These are phyloP conservation scores for Coemansia sp. DNA, from an alignment of 192 early-diverging fungal species.

Conservation along the genomic window DNA sequence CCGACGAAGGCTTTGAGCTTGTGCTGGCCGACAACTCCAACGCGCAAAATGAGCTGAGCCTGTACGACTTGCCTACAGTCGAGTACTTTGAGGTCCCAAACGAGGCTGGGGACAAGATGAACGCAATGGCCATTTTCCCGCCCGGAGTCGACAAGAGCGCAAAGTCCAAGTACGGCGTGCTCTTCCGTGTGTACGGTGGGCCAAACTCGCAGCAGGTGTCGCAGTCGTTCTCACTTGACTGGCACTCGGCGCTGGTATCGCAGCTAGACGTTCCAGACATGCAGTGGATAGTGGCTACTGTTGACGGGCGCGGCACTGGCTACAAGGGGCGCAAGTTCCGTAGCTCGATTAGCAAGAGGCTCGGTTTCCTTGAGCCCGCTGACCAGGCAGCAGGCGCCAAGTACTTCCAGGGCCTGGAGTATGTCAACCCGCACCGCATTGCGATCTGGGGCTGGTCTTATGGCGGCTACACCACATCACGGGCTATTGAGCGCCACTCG, in stretches of 20 bases:
- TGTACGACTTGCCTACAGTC: constrained; percentile 61
- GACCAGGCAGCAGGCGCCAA: constrained; percentile 87
- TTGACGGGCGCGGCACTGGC: constrained; percentile 91
- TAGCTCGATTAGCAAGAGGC: constrained; percentile 65
- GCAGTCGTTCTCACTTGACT: constrained; percentile 65
- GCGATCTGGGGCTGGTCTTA: constrained; percentile 99
- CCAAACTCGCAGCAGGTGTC: constrained; percentile 83
- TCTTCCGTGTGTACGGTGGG: constrained; percentile 88
- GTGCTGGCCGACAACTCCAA: constrained; percentile 60
- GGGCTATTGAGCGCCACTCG: constrained; percentile 79
- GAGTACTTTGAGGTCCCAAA: constrained; percentile 50
- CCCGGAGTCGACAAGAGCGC: constrained; percentile 69
- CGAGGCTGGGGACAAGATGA: constrained; percentile 60
- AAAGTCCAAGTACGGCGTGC: constrained; percentile 74
- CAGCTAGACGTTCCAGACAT: constrained; percentile 56
- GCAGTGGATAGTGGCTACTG: constrained; percentile 67
- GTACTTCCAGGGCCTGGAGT: constrained; percentile 61
- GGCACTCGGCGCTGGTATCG: constrained; percentile 65
- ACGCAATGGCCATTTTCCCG: constrained; percentile 78
- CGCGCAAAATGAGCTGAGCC: constrained; percentile 48
- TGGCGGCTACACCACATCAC: constrained; percentile 85
- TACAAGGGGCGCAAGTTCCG: constrained; percentile 81
- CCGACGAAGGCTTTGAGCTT: constrained; percentile 52
- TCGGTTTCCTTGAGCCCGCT: constrained; percentile 80
- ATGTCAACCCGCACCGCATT: constrained; percentile 75